phyloP scores from a whole-genome alignment of 495 filamentous ascomycete species.

The Hyphodiscus hymeniophilus region DNA sequence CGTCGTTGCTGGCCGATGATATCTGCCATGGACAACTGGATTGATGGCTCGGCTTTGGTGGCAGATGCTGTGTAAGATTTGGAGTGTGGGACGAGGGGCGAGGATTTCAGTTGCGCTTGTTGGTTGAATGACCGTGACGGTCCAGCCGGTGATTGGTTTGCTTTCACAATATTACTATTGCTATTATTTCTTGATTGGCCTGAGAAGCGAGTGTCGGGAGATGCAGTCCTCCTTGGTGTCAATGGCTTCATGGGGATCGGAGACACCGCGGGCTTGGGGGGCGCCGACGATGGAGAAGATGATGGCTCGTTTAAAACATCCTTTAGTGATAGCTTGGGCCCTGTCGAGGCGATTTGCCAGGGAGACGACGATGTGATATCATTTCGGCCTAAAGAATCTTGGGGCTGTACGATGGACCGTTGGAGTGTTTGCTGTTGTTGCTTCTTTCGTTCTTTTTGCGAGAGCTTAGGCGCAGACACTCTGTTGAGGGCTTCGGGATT shows the following conservation, averaged over 20 bases:
- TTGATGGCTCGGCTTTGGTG: constrained; percentile 40
- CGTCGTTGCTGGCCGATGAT: constrained; percentile 81
- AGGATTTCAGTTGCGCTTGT: constrained; percentile 3
- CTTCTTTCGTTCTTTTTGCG: constrained; percentile 86
- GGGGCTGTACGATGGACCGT: constrained; percentile 24
- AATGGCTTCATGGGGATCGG: constrained; percentile 16
- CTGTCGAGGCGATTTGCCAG: constrained; percentile 54
- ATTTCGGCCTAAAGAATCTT: constrained; percentile 4
- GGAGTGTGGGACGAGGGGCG: constrained; percentile 37
- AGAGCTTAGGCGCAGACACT: constrained; percentile 48
- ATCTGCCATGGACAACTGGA: constrained; percentile 71
- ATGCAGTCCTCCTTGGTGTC: constrained; percentile 36
- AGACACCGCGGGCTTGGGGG: constrained; percentile 5
- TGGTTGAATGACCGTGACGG: constrained; percentile 11
- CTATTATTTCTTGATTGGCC: constrained; percentile 32
- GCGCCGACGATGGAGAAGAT: constrained; percentile 24
- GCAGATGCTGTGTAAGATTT: constrained; percentile 31
- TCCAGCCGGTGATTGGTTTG: not conserved
- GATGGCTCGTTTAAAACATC: constrained; percentile 28
- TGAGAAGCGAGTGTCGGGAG: constrained; percentile 46
- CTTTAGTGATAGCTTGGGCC: constrained; percentile 26
- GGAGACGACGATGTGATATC: constrained; percentile 43
- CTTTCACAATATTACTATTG: constrained; percentile 6
- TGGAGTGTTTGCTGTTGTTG: constrained; percentile 63
- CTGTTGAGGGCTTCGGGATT: constrained; percentile 28